Evolutionary conservation across 1,284 basidiomycete genomes (phyloP), one percentile per base, ranked within the genome.

Genomic region (Microbotryum scabiosae): DNA sequence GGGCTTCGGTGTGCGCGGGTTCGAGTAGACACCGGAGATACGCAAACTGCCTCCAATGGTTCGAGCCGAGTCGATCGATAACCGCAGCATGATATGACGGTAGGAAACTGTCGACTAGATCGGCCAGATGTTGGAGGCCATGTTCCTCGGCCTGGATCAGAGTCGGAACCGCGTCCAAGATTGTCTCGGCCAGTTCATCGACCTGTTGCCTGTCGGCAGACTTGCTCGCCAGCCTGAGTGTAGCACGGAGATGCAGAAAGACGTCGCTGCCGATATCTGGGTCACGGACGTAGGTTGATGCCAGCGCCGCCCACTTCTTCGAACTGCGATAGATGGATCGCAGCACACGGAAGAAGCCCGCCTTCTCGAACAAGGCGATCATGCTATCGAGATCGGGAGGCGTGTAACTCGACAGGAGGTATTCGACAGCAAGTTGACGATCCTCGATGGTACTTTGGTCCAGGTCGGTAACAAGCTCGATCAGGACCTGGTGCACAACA

Each of bases 391-490:
- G 80, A 61, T 92, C 85, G 60, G 85, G 82, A 0, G 92, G 91
- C 44, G 84, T 90, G 73, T 97, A 96, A 0, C 83, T 83, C 0
- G 94, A 97, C 5, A 98, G 80, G n/a, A 99, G 82, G 74, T 86
- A 97, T 76, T 99, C 96, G 3, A 86, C 85, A 0, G 94, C 96
- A 3, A 98, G 82, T 72, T 99, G 92, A 14, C 96, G 84, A 74
- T 98, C 96, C 72, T 96, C 91, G 32, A 85, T 81, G 0, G 90
- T 96, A 60, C 79, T 81, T 56, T 78, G 75, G 71, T 90, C 87
- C 0, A 80, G 75, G 70, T 92, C 89, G 30, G 80, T 77, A 0
- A 89, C 84, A 12, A 99, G 83, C 10, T 82, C 82, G 52, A 87
- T 79, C 44, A 99, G 82, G 65, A 97, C 84, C 48, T 78, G 79